Percentiles rank a stretch among this genome's conserved stretches.
These are phyloP conservation scores for Rutstroemia sp. DNA, from an alignment of 2,329 filamentous ascomycete species.

Conservation along the genomic window DNA sequence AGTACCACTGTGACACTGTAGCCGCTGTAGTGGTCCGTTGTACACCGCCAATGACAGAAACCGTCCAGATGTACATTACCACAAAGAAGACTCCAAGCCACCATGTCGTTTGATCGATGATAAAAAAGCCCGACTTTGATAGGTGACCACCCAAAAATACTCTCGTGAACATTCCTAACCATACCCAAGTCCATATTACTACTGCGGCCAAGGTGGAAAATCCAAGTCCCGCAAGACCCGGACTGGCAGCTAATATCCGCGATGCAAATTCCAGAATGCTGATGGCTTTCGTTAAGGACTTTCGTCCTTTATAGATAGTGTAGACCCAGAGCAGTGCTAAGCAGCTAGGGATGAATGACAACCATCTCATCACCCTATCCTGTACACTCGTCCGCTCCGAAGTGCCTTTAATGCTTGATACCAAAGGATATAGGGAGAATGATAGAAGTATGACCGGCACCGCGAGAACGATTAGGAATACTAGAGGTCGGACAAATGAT, in stretches of 20 bases:
- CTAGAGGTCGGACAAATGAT: constrained; percentile 80
- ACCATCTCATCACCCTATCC: constrained; percentile 82
- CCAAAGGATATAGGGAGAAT: constrained; percentile 85
- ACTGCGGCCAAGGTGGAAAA: constrained; percentile 68
- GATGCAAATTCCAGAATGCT: constrained; percentile 89
- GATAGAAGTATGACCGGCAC: constrained; percentile 82
- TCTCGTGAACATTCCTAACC: constrained; percentile 93
- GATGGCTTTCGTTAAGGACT: constrained; percentile 74
- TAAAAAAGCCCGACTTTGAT: constrained; percentile 57
- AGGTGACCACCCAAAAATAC: constrained; percentile 92
- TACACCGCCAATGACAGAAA: constrained; percentile 78
- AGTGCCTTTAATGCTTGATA: constrained; percentile 77
- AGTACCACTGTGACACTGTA: constrained; percentile 98
- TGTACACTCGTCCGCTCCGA: constrained; percentile 74
- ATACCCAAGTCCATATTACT: constrained; percentile 88
- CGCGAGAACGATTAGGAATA: constrained; percentile 71
- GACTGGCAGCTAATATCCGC: constrained; percentile 77
- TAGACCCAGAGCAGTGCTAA: constrained; percentile 76
- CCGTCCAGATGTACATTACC: constrained; percentile 90
- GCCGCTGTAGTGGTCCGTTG: constrained; percentile 89
- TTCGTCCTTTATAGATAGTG: constrained; percentile 71
- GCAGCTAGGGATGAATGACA: constrained; percentile 67
- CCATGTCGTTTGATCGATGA: constrained; percentile 86
- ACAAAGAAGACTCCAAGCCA: constrained; percentile 92
- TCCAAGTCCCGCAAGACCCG: constrained; percentile 76